Evolutionary conservation across 1,284 basidiomycete genomes (phyloP).

Genomic region (Puccinia horiana): DNA sequence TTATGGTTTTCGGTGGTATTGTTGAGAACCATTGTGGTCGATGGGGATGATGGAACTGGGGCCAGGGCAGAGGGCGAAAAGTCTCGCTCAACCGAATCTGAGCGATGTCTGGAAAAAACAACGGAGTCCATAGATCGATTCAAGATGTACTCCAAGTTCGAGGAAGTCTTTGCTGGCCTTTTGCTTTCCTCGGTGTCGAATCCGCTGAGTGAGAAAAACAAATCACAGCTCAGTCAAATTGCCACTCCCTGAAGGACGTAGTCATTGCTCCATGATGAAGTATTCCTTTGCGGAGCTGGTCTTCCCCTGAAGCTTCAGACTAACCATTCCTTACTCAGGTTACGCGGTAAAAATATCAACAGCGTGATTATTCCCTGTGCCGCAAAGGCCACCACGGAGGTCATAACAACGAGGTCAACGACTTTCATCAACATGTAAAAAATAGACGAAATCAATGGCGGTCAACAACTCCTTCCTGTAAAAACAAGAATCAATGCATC

Average conservation of each 20-base stretch:
- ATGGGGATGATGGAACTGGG: neutral
- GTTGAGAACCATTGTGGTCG: neutral
- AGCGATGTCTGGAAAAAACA: neutral
- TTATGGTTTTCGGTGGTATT: neutral
- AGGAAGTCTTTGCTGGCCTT: neutral
- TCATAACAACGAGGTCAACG: constrained; percentile 19
- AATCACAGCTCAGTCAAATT: neutral
- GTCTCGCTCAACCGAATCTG: neutral
- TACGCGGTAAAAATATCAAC: constrained; percentile 31
- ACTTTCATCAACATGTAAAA: neutral
- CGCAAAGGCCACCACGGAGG: constrained; percentile 25
- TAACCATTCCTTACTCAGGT: constrained; percentile 19
- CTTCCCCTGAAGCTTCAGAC: neutral
- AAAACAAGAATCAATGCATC: neutral
- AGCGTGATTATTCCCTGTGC: constrained; percentile 28
- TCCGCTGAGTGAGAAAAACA: neutral
- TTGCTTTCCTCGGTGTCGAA: neutral
- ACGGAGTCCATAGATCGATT: neutral
- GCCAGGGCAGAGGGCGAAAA: neutral
- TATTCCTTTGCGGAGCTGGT: neutral
- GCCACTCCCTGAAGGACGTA: too few relatives aligned
- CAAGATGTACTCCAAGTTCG: neutral
- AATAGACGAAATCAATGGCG: neutral
- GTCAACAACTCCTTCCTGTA: neutral
- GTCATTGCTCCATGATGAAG: too few relatives aligned